A percentile compares a stretch with the other conserved stretches of the same genome.
phyloP scores from a whole-genome alignment of 2,329 filamentous ascomycete genomes.

The Beauveria sp. region DNA sequence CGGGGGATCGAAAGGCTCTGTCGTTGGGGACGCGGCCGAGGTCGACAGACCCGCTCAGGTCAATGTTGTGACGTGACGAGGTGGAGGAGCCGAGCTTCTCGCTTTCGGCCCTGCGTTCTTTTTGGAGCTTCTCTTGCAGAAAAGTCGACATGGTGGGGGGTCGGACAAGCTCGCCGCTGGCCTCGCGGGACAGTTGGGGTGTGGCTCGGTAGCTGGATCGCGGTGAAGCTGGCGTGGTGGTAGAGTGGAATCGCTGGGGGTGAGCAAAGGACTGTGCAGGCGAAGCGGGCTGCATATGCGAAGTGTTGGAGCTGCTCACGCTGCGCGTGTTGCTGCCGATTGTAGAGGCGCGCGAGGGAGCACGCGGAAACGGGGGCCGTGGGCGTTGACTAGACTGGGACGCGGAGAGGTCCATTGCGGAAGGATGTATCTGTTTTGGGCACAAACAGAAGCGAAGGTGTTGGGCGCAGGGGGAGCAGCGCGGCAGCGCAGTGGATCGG shows the following conservation, averaged over 20 bases:
- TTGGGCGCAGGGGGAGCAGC: background rate
- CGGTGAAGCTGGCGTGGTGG: conserved; percentile 26
- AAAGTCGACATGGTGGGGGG: conserved; percentile 40
- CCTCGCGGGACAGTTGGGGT: conserved; percentile 35
- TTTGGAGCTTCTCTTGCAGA: conserved; percentile 47
- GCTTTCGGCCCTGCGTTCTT: conserved; percentile 41
- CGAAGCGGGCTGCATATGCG: conserved; percentile 27
- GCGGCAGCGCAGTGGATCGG: background rate
- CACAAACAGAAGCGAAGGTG: background rate
- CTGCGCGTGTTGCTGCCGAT: conserved; percentile 36
- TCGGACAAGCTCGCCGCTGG: conserved; percentile 32
- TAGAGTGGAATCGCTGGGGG: conserved; percentile 34
- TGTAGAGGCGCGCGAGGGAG: conserved; percentile 38
- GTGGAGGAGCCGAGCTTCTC: conserved; percentile 29
- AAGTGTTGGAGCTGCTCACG: conserved; percentile 32
- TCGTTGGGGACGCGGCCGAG: conserved; percentile 26
- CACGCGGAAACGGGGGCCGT: conserved; percentile 30
- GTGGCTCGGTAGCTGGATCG: conserved; percentile 32
- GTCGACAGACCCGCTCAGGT: conserved; percentile 32
- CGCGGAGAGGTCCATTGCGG: conserved; percentile 24
- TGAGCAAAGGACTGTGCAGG: conserved; percentile 28
- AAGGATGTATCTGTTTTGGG: background rate
- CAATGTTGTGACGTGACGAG: conserved; percentile 28
- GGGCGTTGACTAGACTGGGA: conserved; percentile 20
- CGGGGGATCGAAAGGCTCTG: conserved; percentile 30